These are phyloP conservation scores for Phytopythium sindhum DNA, from an alignment of 352 stramenopile genomes.

Conservation along the genomic window DNA sequence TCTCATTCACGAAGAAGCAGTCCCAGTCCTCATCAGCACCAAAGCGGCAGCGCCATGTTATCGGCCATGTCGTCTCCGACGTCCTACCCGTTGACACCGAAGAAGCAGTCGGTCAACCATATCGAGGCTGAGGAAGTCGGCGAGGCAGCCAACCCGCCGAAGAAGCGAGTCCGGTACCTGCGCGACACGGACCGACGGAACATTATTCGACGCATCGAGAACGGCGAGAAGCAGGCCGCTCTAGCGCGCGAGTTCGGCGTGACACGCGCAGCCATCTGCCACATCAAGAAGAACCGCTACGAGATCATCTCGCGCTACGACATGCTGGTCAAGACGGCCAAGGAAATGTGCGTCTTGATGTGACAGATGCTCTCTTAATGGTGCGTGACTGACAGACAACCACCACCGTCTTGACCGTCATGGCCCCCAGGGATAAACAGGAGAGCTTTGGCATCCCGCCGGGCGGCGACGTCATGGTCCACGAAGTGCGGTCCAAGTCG, in stretches of 20 bases:
- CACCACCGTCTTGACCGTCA: neutral
- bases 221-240: slow-evolving; percentile 58
- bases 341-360: slow-evolving; percentile 38
- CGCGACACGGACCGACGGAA: slow-evolving; percentile 51
- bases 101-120: neutral
- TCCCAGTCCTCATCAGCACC: neutral
- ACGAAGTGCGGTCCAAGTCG: slow-evolving; percentile 38
- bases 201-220: slow-evolving; percentile 69
- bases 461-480: slow-evolving; percentile 31
- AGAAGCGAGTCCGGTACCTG: slow-evolving; percentile 55
- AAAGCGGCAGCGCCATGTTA: neutral
- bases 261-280: slow-evolving; percentile 62
- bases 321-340: slow-evolving; percentile 44
- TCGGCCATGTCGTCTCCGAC: neutral
- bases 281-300: slow-evolving; percentile 78
- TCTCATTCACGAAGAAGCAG: neutral
- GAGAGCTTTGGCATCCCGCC: slow-evolving; percentile 26
- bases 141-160: slow-evolving; percentile 10
- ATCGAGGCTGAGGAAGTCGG: slow-evolving; percentile 1
- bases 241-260: slow-evolving; percentile 68
- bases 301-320: slow-evolving; percentile 73
- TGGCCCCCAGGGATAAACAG: slow-evolving; percentile 20
- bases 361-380: slow-evolving; percentile 1
- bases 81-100: slow-evolving; percentile 2
- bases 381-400: neutral